Evolutionary conservation across 2,329 filamentous ascomycete species (phyloP), one percentile per base, ranked within the genome.

Genomic region (Sporothrix variecibatus): DNA sequence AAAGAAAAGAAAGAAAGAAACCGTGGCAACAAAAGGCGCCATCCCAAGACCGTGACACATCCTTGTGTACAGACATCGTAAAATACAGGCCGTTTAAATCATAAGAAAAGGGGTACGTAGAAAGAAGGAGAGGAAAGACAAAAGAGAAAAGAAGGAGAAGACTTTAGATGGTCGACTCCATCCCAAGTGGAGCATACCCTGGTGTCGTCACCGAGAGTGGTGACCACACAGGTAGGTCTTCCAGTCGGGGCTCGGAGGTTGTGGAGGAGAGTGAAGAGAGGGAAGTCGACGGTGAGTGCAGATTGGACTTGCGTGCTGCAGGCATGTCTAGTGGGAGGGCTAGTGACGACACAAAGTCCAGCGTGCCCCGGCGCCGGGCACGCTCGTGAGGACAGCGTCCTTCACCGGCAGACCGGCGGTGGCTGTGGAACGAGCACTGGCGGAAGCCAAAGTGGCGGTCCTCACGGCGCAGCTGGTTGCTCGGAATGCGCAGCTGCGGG

Each of bases 381-480:
- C 58, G n/a, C 31, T 51, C 28, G 77, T 89, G 85, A 17, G 87
- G 87, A 75, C 88, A 90, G n/a, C 81, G 81, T 5, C 84, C 84
- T 79, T 90, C 85, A 26, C 87, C 88, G 46, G 89, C 86, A 8
- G 83, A 80, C 4, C 86, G 84, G 26, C 88, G 84, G 78, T 90
- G 88, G 51, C 86, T 88, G 79, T 90, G 88, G 77, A 90, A 90
- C 15, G 87, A 88, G 79, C 88, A 90, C 79, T 88, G 86, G 31
- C 88, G 84, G 79, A 89, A 90, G n/a, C 88, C 88, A 78, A 89
- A 89, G 71, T 86, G 83, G 49, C 88, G 86, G 81, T 89, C 86
- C 64, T 88, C 87, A 80, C 85, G 88, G 75, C 85, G 83, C 28
- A 90, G 82, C 73, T 83, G 82, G 82, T 90, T 90, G 76, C 85